Percentiles rank a stretch among this genome's conserved stretches.
Conservation (phyloP, 441 rosid species). For the Eutrema salsugineum region DNA sequence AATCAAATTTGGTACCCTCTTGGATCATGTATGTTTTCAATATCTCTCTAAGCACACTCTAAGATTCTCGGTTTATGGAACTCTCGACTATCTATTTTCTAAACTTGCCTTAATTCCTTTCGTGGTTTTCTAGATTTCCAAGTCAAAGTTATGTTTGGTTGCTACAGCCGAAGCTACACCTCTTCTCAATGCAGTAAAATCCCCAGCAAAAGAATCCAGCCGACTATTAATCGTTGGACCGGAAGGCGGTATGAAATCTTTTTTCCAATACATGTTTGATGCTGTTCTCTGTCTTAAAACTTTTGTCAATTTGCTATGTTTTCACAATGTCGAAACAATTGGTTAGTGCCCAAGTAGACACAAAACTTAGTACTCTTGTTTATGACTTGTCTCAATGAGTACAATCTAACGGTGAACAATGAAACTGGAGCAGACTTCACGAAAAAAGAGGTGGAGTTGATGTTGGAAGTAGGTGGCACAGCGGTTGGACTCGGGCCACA, state of each 20-base stretch:
- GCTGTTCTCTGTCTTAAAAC: not conserved
- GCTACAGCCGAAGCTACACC: slow-evolving; percentile 84
- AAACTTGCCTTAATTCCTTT: not conserved
- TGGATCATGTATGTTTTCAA: slow-evolving; percentile 53
- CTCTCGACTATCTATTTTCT: not conserved
- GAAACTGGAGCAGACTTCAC: slow-evolving; percentile 16
- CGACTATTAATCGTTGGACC: slow-evolving; percentile 76
- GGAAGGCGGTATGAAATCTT: slow-evolving; percentile 87
- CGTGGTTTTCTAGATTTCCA: slow-evolving; percentile 40
- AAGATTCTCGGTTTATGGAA: not conserved
- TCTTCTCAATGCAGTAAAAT: slow-evolving; percentile 48
- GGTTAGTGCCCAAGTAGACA: not conserved
- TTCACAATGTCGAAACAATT: not conserved
- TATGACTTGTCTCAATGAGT: not conserved
- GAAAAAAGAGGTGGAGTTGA: slow-evolving; percentile 49
- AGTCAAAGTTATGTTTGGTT: slow-evolving; percentile 63
- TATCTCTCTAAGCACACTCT: slow-evolving; percentile 8
- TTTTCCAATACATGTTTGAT: not conserved
- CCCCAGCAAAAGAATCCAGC: slow-evolving; percentile 43
- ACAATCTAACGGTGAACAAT: not conserved
- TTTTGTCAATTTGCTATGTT: not conserved
- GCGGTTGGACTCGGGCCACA: slow-evolving; percentile 85
- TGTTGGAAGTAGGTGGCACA: slow-evolving; percentile 65
- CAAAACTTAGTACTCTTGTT: not conserved
- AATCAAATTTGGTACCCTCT: slow-evolving; percentile 40